These are phyloP conservation scores for Zostera marina DNA, from an alignment of 116 monocot species.

Conservation along the genomic window DNA sequence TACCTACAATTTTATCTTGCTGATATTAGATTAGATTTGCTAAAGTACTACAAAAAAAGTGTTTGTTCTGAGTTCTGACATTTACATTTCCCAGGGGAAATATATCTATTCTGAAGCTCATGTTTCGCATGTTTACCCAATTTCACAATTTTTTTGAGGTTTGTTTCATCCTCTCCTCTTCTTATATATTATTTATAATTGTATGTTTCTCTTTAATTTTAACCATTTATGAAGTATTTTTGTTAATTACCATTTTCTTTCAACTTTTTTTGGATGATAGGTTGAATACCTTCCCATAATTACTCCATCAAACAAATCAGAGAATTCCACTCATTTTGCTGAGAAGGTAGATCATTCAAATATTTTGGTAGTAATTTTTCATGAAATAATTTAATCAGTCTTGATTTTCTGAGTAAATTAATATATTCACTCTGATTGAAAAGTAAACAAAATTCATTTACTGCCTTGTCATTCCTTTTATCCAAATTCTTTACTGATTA, in stretches of 20 bases:
- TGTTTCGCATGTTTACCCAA: constrained; percentile 96
- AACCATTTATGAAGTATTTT: too few species aligned
- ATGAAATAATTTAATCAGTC: too few species aligned
- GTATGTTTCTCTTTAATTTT: too few species aligned
- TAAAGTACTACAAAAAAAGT: background rate
- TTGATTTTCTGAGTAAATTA: too few species aligned
- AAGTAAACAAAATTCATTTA: too few species aligned
- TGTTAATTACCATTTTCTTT: too few species aligned
- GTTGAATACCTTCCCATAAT: constrained; percentile 1
- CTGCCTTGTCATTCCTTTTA: too few species aligned
- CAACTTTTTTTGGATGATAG: background rate
- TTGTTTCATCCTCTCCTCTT: background rate
- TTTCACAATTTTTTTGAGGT: constrained; percentile 99
- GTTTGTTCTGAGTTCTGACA: background rate
- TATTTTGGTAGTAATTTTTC: background rate
- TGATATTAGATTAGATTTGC: background rate
- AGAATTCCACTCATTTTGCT: background rate
- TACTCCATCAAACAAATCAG: background rate
- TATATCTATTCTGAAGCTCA: constrained; percentile 63
- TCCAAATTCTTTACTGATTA: too few species aligned
- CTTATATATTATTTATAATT: too few species aligned
- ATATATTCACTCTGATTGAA: too few species aligned
- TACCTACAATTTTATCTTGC: background rate
- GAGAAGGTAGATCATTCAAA: background rate
- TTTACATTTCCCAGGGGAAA: constrained; percentile 47